Evolutionary conservation across 495 filamentous ascomycete genomes (phyloP), one percentile per base, ranked within the genome.

Genomic region (Lichina pygmaea): DNA sequence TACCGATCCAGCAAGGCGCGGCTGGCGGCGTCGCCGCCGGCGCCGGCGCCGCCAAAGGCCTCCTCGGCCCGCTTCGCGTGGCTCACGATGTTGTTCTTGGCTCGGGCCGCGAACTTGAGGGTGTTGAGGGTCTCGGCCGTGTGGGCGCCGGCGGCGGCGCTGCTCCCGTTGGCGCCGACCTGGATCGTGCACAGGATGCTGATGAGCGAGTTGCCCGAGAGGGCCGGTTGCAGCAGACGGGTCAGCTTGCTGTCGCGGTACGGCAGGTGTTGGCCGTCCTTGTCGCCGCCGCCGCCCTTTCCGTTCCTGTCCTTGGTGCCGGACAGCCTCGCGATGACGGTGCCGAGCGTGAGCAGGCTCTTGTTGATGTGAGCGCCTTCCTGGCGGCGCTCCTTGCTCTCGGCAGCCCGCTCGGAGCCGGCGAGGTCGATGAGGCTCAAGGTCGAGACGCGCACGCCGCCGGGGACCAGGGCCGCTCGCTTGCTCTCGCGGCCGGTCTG

Each of bases 281-380:
- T 81, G 56, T 89, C 80, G 13, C 11, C 36, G 36, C 36, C 36
- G 54, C 54, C 48, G 16, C 42, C 51, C 32, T 81, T 82, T 34
- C 72, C 72, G 31, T 78, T 67, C 55, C 83, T 89, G 41, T 93
- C 86, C 54, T 91, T 93, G 44, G 75, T 70, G 38, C 83, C 83
- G 8, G 76, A 77, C 8, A 97, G 66, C 46, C 78, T 74, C 8
- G 81, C 84, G 53, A 97, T 94, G 50, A 97, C 89, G 3, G 81
- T 97, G 17, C 89, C 89, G 4, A 97, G 68, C 3, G 89, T 97
- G 44, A 97, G 71, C 54, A 97, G 64, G 58, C 84, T 93, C 60
- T 93, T 93, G 63, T 97, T 97, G 63, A 97, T 97, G 56, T 97
- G 89, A 33, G 89, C 84, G 43, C 89, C 89, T 61, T 97, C 89